Base-by-base conservation (phyloP, 371 early-diverging fungal species). In the Zopfochytrium polystomum region DNA sequence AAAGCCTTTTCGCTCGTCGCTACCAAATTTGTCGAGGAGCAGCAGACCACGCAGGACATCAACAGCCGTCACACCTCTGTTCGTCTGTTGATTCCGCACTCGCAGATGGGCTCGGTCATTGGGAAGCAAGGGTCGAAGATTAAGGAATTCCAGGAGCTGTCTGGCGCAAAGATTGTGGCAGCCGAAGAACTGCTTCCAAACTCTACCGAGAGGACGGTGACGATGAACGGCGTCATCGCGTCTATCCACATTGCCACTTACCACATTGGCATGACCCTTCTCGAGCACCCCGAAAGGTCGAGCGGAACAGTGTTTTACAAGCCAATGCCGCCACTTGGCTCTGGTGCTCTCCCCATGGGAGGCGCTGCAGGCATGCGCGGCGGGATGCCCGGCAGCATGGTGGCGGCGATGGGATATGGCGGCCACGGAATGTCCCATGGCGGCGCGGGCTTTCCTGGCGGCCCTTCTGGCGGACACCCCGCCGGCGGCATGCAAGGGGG, bases 161-260 rank as follows among this genome's bases (percentile, higher is more conserved):
- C 77, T 11, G 65, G 71, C 18, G 68, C 74, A 11, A 61, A 56
- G 32, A 67, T 79, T 25, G 43, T 27, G n/a, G 68, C 75, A 6
- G 29, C 58, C 2, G 67, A 75, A 54, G 75, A 76, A 38, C 62
- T 70, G 30, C 57, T 80, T 18, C 77, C 77, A 15, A 55, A 72
- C 49, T 71, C 72, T 9, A 74, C 76, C 6, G 80, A 80, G 50
- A 69, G 79, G 11, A 30, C 67, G 1, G 52, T 80, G 20, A 64
- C 32, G 15, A 47, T 80, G 27, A 25, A 58, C 31, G 80, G 80
- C 30, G 67, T 71, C 18, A 58, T 71, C 20, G 78, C 79, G 42
- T 65, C 84, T 1, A 87, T 90, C 51, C 87, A 90, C 56, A 82
- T 84, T 58, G 91, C 91, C n/a, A 80, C 86, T 20, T 82, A 85